Evolutionary conservation across 2,329 filamentous ascomycete genomes (phyloP).

Genomic region (Zymoseptoria brevis): DNA sequence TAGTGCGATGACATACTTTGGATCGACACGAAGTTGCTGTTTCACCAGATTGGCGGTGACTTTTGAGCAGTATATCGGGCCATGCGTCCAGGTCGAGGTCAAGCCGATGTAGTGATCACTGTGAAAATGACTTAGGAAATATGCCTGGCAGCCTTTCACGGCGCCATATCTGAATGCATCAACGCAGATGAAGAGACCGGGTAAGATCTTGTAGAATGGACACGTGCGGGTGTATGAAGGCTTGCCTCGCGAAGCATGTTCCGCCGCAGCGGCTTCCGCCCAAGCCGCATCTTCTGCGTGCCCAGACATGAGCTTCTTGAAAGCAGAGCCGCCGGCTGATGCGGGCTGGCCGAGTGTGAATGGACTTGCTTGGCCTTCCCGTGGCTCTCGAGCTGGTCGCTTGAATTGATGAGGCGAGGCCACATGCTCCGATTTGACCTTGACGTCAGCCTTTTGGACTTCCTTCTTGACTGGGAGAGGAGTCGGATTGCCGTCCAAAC

Average conservation of each 20-base stretch:
- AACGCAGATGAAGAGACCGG: slow-evolving; percentile 84
- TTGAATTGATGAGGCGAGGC: slow-evolving; percentile 51
- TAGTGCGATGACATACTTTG: slow-evolving; percentile 74
- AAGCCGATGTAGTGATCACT: slow-evolving; percentile 95
- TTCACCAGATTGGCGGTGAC: slow-evolving; percentile 85
- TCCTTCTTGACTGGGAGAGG: slow-evolving; percentile 39
- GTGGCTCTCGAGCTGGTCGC: slow-evolving; percentile 57
- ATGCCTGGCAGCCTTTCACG: slow-evolving; percentile 83
- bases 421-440: slow-evolving; percentile 14
- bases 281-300: slow-evolving; percentile 88
- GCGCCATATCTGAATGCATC: slow-evolving; percentile 95
- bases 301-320: slow-evolving; percentile 85
- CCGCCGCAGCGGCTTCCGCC: slow-evolving; percentile 74
- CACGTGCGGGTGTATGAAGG: slow-evolving; percentile 84
- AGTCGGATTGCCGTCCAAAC: slow-evolving; percentile 72
- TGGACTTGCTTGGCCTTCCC: slow-evolving; percentile 74
- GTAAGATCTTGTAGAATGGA: slow-evolving; percentile 97
- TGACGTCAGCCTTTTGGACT: neutral
- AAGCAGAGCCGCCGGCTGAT: slow-evolving; percentile 57
- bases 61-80: slow-evolving; percentile 91
- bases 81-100: slow-evolving; percentile 80
- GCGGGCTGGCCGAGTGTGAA: slow-evolving; percentile 48
- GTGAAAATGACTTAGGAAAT: slow-evolving; percentile 96
- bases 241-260: slow-evolving; percentile 70
- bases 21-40: slow-evolving; percentile 75